Base-by-base conservation (phyloP, 1,139 yeast genomes). In the Candida pseudoviswanathii region DNA sequence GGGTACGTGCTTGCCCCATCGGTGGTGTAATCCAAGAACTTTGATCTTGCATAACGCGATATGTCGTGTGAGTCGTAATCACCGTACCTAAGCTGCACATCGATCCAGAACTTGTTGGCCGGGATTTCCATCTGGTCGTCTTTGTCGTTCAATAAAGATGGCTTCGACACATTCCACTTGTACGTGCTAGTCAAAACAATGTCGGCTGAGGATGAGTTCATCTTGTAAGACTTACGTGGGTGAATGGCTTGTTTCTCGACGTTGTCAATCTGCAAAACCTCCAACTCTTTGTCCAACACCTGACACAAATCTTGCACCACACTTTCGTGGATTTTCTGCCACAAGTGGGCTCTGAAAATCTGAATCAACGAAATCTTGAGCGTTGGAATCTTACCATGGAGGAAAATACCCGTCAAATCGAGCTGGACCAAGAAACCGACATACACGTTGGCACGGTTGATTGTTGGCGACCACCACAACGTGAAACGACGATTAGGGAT, bases 391-490 rank as follows among this genome's bases (percentile, higher is more conserved):
- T 95, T 95, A 60, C 99, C 99, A 63, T 95, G 99, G 48, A 95
- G 75, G 67, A 94, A 94, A 32, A 95, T 94, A 61, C 99, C 99
- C 0, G 99, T 95, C 60, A 95, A 75, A 70, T 95, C 99, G 41
- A 95, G 77, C 66, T 95, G 99, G 31, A 95, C 99, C 64, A 91
- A 78, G 73, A 94, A 95, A 33, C 99, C 99, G 51, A 95, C 98
- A 63, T 95, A 95, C 25, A 95, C 99, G 62, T 95, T 94, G 4
- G 99, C 99, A 58, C 99, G 81, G 60, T 95, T 95, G 58, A 95
- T 95, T 0, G 99, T 95, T 5, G 99, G 99, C 1, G 98, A 91
- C 99, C 99, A 95, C 99, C 99, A 95, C 41, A 95, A 73, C 0
- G 99, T 95, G 64, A 95, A 95, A 43, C 99, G 80, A 67, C 99